Percentiles rank a stretch among this genome's conserved stretches.
These are phyloP conservation scores for Syncephalastrum contaminatum DNA, from an alignment of 371 early-diverging fungal genomes.

Conservation along the genomic window DNA sequence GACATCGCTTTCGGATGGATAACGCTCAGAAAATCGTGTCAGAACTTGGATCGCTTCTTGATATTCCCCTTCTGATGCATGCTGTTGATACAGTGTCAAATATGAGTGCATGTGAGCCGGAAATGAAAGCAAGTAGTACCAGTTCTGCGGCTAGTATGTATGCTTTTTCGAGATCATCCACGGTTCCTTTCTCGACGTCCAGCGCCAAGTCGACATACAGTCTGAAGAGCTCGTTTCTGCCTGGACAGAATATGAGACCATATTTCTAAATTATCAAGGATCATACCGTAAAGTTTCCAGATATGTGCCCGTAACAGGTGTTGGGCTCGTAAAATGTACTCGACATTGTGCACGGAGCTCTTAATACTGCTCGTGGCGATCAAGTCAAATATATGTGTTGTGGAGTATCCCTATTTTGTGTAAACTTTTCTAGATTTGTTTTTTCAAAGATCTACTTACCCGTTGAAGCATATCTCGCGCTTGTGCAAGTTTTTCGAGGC, in stretches of 20 bases:
- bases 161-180: slow-evolving; percentile 31
- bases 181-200: slow-evolving; percentile 8
- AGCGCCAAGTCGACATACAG: slow-evolving; percentile 24
- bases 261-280: neutral
- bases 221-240: slow-evolving; percentile 16
- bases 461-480: slow-evolving; percentile 20
- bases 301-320: slow-evolving; percentile 18
- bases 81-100: slow-evolving; percentile 11
- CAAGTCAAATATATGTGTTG: neutral
- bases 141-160: slow-evolving; percentile 21
- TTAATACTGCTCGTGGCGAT: neutral
- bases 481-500: slow-evolving; percentile 9
- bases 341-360: slow-evolving; percentile 20
- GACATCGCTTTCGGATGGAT: slow-evolving; percentile 23
- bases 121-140: slow-evolving; percentile 15
- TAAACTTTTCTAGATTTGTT: neutral
- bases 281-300: slow-evolving; percentile 28
- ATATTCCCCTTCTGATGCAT: slow-evolving; percentile 22
- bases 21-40: slow-evolving; percentile 15
- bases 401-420: neutral
- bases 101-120: neutral
- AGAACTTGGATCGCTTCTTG: slow-evolving; percentile 22
- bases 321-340: slow-evolving; percentile 19
- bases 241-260: slow-evolving; percentile 8
- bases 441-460: neutral